Percentiles rank a stretch among this genome's conserved stretches.
Evolutionary conservation across 768 basidiomycete genomes (phyloP).

Genomic region (Pleurotus ostreatus): DNA sequence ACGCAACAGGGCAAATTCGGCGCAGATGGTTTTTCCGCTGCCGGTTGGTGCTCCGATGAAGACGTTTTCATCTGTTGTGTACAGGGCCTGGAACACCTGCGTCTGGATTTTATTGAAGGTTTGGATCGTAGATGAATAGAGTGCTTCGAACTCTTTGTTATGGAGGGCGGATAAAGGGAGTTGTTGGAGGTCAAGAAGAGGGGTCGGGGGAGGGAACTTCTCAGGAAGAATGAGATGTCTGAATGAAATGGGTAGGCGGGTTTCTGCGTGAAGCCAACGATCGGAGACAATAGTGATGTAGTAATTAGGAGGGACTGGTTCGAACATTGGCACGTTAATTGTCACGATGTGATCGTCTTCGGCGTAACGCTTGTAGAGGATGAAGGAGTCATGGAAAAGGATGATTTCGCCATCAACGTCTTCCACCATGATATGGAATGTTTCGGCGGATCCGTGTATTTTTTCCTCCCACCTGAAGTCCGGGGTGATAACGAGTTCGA

Average conservation of each 20-base stretch:
- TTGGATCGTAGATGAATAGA: constrained; percentile 77
- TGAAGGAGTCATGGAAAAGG: constrained; percentile 91
- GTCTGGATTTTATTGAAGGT: constrained; percentile 99
- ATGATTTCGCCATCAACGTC: constrained; percentile 97
- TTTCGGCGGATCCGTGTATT: constrained; percentile 83
- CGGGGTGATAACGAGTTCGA: constrained; percentile 93
- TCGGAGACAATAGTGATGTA: constrained; percentile 95
- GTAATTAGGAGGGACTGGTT: constrained; percentile 97
- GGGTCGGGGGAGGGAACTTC: constrained; percentile 91
- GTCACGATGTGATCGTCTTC: constrained; percentile 94
- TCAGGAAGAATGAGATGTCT: constrained; percentile 97
- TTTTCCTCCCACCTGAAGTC: constrained; percentile 99
- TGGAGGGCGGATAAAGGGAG: constrained; percentile 89
- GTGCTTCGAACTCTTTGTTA: constrained; percentile 86
- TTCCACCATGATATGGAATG: constrained; percentile 92
- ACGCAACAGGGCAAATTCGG: constrained; percentile 93
- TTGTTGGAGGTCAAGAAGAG: constrained; percentile 88
- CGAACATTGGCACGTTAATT: constrained; percentile 93
- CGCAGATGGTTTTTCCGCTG: constrained; percentile 95
- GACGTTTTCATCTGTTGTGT: constrained; percentile 94
- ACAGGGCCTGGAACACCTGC: constrained; percentile 97
- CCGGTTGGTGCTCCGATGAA: constrained; percentile 97
- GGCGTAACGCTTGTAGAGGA: constrained; percentile 87
- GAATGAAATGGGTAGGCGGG: constrained; percentile 92
- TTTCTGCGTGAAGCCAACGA: constrained; percentile 94